Evolutionary conservation across 371 early-diverging fungal genomes (phyloP).

Genomic region (Apophysomyces elegans): DNA sequence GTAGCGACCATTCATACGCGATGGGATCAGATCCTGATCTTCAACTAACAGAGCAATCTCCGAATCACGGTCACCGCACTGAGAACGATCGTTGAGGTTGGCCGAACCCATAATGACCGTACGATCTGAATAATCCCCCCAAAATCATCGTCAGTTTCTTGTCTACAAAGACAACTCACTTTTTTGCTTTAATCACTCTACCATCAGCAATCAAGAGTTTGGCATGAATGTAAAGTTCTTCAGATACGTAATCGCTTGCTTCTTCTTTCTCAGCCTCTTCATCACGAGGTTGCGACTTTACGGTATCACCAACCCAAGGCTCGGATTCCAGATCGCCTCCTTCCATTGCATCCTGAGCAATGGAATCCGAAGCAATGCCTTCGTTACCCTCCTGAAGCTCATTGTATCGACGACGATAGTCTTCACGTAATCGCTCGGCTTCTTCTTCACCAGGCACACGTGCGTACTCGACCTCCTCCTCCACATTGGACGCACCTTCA

Average conservation of each 20-base stretch:
- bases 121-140: slow-evolving; percentile 51
- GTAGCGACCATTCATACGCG: slow-evolving; percentile 73
- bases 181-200: slow-evolving; percentile 7
- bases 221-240: slow-evolving; percentile 92
- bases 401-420: slow-evolving; percentile 10
- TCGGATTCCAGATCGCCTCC: slow-evolving; percentile 38
- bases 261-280: slow-evolving; percentile 31
- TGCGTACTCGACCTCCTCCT: slow-evolving; percentile 40
- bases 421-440: background rate
- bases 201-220: slow-evolving; percentile 94
- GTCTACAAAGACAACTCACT: too few relatives aligned
- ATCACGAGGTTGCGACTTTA: slow-evolving; percentile 25
- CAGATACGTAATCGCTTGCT: slow-evolving; percentile 68
- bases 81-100: slow-evolving; percentile 93
- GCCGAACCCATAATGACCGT: slow-evolving; percentile 88
- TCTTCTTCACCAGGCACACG: slow-evolving; percentile 29
- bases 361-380: slow-evolving; percentile 35
- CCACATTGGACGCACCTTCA: slow-evolving; percentile 26
- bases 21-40: slow-evolving; percentile 72
- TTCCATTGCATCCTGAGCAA: slow-evolving; percentile 43
- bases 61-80: slow-evolving; percentile 89
- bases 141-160: too few relatives aligned
- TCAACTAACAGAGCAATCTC: slow-evolving; percentile 88
- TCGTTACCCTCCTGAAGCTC: slow-evolving; percentile 27
- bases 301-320: slow-evolving; percentile 40